Evolutionary conservation across 768 basidiomycete genomes (phyloP).

Genomic region (Coprinopsis marcescibilis): DNA sequence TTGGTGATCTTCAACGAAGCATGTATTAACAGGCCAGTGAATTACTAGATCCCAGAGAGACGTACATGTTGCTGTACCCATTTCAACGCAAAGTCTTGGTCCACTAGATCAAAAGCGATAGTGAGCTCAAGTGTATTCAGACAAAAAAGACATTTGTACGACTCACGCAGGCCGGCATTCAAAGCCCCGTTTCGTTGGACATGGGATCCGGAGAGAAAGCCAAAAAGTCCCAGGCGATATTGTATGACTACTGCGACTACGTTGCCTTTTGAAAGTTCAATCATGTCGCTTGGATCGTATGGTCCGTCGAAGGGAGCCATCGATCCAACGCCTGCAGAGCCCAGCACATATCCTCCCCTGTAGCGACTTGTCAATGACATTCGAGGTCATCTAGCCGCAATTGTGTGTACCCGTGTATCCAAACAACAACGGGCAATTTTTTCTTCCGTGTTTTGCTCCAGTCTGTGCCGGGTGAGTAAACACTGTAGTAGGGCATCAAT

Average conservation of each 20-base stretch:
- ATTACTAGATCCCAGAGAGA: too few species aligned
- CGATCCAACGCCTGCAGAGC: too few species aligned
- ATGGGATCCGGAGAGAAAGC: constrained; percentile 38
- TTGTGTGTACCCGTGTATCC: constrained; percentile 22
- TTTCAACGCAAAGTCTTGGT: constrained; percentile 36
- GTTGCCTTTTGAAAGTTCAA: too few species aligned
- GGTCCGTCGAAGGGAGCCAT: too few species aligned
- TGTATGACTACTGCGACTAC: constrained; percentile 37
- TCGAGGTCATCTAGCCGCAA: neutral
- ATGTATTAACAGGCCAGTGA: too few species aligned
- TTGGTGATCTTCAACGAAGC: constrained; percentile 35
- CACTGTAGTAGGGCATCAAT: constrained; percentile 17
- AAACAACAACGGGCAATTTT: constrained; percentile 34
- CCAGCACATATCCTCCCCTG: constrained; percentile 10
- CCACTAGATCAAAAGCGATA: constrained; percentile 23
- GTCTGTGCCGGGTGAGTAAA: constrained; percentile 28
- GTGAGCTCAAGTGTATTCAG: too few species aligned
- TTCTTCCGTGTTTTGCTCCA: constrained; percentile 10
- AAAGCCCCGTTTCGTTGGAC: constrained; percentile 37
- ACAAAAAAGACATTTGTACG: neutral
- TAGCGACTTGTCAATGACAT: neutral
- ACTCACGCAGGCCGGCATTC: constrained; percentile 45
- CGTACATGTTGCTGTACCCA: constrained; percentile 39
- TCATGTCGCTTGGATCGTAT: too few species aligned
- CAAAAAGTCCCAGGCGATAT: constrained; percentile 39